phyloP scores from a whole-genome alignment of 192 early-diverging fungal species.

The Backusella circina region DNA sequence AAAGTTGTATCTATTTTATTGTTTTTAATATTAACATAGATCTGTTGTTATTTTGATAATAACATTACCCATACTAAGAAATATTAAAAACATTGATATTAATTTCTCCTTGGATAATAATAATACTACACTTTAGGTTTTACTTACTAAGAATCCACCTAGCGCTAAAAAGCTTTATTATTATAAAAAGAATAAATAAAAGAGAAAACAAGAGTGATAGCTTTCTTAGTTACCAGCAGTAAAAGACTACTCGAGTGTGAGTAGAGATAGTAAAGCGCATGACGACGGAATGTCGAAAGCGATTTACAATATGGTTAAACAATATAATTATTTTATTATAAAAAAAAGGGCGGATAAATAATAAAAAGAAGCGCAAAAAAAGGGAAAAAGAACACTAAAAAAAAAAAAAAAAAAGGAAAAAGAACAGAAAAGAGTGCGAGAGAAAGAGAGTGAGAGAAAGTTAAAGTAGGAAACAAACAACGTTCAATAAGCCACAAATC shows the following conservation, averaged over 20 bases:
- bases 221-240: background rate
- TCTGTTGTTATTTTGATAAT: background rate
- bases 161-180: constrained; percentile 21
- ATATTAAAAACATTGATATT: background rate
- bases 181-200: background rate
- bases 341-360: background rate
- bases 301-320: background rate
- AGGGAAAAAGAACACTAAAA: background rate
- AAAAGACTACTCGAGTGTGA: background rate
- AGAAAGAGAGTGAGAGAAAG: background rate
- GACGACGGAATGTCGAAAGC: background rate
- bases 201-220: background rate
- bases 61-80: constrained; percentile 12
- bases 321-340: background rate
- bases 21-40: background rate
- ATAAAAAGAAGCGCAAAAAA: background rate
- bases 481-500: constrained; percentile 2
- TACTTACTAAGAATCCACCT: constrained; percentile 27
- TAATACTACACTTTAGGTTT: background rate
- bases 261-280: background rate
- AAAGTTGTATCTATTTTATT: constrained; percentile 26
- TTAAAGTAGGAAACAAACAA: background rate
- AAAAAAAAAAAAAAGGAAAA: background rate
- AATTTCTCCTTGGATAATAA: background rate
- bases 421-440: background rate